These are phyloP conservation scores for Auricularia sp. DNA, from an alignment of 768 basidiomycete genomes.

Conservation along the genomic window DNA sequence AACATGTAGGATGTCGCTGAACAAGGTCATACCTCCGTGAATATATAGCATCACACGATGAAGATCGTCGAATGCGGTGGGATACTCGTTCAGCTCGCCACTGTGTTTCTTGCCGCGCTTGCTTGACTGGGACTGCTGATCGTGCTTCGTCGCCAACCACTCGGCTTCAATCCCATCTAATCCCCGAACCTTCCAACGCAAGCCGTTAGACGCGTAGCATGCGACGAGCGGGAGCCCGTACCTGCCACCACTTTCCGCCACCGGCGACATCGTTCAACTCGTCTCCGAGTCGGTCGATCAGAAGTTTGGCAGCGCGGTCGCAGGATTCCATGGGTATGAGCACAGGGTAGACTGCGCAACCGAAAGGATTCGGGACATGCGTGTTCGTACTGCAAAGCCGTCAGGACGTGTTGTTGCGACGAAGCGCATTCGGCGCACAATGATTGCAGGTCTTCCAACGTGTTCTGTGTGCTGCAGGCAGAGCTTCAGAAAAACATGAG, in stretches of 20 bases:
- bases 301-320: constrained; percentile 56
- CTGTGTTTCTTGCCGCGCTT: constrained; percentile 20
- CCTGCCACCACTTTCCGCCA: constrained; percentile 97
- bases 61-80: constrained; percentile 24
- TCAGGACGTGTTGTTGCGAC: neutral
- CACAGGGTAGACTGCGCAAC: constrained; percentile 62
- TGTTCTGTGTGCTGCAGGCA: constrained; percentile 39
- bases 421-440: constrained; percentile 31
- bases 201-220: neutral
- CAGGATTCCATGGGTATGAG: constrained; percentile 67
- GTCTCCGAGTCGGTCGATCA: constrained; percentile 76
- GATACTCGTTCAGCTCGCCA: constrained; percentile 6
- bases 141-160: constrained; percentile 30
- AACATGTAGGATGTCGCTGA: neutral
- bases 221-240: constrained; percentile 30
- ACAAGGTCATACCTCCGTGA: constrained; percentile 50
- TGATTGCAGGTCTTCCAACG: constrained; percentile 59
- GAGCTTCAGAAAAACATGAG: neutral
- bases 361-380: constrained; percentile 75
- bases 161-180: constrained; percentile 61
- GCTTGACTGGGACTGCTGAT: constrained; percentile 18
- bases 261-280: constrained; percentile 64
- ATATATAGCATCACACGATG: constrained; percentile 43
- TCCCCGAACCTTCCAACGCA: constrained; percentile 21
- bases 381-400: constrained; percentile 47